Percentiles rank a stretch among this genome's conserved stretches.
Evolutionary conservation across 2,329 filamentous ascomycete species (phyloP).

Genomic region (Colletotrichum sp.): DNA sequence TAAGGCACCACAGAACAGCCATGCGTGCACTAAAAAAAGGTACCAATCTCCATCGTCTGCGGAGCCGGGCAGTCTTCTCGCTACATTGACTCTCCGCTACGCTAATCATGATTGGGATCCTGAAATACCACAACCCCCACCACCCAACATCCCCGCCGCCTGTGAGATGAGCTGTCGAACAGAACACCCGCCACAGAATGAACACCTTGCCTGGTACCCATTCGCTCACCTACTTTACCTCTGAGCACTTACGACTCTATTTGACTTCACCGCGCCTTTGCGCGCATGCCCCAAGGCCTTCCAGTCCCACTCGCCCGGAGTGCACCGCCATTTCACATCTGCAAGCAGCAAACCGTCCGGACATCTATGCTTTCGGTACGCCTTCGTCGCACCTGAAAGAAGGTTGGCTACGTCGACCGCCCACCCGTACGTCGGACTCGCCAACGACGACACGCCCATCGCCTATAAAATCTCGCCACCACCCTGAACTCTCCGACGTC

Average conservation of each 20-base stretch:
- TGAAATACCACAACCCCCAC: conserved; percentile 15
- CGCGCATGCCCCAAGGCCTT: neutral
- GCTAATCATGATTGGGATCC: conserved; percentile 9
- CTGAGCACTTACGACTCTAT: neutral
- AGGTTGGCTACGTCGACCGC: neutral
- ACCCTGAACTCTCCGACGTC: conserved; percentile 15
- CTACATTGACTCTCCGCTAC: conserved; percentile 9
- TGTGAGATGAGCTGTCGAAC: conserved; percentile 15
- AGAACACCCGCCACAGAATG: neutral
- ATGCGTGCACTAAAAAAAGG: conserved; percentile 13
- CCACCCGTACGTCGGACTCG: neutral
- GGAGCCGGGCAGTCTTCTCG: neutral
- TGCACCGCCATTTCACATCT: neutral
- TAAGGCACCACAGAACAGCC: neutral
- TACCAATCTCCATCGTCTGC: conserved; percentile 3
- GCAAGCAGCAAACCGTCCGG: neutral
- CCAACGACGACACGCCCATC: neutral
- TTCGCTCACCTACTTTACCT: neutral
- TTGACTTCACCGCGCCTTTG: neutral
- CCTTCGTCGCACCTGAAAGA: neutral
- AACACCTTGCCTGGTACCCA: neutral
- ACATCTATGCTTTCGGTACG: neutral
- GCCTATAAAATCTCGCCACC: conserved; percentile 6
- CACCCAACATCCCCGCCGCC: conserved; percentile 1
- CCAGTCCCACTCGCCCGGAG: neutral